Conservation (phyloP, 139 green algal genomes). For the Chlamydomonas asymmetrica region DNA sequence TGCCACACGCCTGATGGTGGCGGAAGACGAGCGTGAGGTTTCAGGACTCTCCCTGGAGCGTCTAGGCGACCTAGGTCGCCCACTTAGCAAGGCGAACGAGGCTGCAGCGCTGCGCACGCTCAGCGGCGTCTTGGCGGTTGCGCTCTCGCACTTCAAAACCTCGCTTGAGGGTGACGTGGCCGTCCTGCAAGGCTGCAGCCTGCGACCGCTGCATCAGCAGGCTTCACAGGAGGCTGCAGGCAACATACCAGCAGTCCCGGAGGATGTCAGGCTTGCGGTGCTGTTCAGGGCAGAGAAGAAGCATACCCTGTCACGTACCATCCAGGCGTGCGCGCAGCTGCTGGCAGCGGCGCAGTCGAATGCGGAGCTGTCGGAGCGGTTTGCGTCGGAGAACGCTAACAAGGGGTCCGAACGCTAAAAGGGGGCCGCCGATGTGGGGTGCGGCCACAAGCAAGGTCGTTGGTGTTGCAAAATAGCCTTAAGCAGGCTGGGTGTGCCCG, state of each 20-base stretch:
- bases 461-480: too few relatives aligned
- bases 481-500: too few relatives aligned
- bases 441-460: conserved; percentile 17
- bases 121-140: conserved; percentile 47
- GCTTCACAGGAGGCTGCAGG: not conserved
- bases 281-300: conserved; percentile 70
- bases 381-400: not conserved
- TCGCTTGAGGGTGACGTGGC: conserved; percentile 54
- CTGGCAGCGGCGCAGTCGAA: conserved; percentile 20
- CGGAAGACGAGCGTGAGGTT: conserved; percentile 43
- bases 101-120: conserved; percentile 52
- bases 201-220: not conserved
- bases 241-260: conserved; percentile 11
- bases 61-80: conserved; percentile 22
- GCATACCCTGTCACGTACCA: conserved; percentile 44
- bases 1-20: conserved; percentile 53
- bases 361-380: conserved; percentile 1
- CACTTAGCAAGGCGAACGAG: conserved; percentile 43
- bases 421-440: too few relatives aligned
- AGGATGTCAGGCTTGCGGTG: conserved; percentile 60
- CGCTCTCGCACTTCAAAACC: conserved; percentile 58
- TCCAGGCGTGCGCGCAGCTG: conserved; percentile 37
- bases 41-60: conserved; percentile 16
- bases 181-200: conserved; percentile 31
- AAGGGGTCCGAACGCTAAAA: too few relatives aligned